These are phyloP conservation scores for Pseudogymnoascus destructans DNA, from an alignment of 2,329 filamentous ascomycete genomes.

Conservation along the genomic window DNA sequence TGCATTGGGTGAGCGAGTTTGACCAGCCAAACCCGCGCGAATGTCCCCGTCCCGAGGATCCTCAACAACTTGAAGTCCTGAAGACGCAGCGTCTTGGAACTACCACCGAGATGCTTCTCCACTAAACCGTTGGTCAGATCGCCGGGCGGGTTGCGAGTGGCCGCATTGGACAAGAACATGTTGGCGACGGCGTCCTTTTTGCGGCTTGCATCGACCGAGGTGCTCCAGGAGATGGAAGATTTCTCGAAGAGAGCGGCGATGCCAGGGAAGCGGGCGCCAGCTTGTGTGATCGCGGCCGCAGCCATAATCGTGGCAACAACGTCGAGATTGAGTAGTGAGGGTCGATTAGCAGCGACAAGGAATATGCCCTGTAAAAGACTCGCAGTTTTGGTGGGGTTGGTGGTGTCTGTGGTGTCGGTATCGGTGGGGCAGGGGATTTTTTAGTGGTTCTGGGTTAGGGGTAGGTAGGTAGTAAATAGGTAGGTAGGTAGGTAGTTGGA, in stretches of 20 bases:
- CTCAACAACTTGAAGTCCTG: constrained; percentile 7
- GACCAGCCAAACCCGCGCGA: constrained; percentile 71
- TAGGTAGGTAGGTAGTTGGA: not conserved
- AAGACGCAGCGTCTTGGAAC: not conserved
- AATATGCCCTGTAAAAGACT: constrained; percentile 6
- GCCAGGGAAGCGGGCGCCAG: constrained; percentile 4
- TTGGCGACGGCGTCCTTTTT: constrained; percentile 5
- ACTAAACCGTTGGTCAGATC: constrained; percentile 3
- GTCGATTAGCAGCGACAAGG: constrained; percentile 2
- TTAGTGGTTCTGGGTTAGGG: constrained; percentile 8
- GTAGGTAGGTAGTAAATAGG: not conserved
- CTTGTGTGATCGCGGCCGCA: constrained; percentile 6
- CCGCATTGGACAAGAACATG: constrained; percentile 7
- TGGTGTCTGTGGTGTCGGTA: not conserved
- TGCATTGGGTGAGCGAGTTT: constrained; percentile 38
- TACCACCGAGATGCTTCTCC: constrained; percentile 1
- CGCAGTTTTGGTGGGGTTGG: constrained; percentile 5
- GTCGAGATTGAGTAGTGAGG: not conserved
- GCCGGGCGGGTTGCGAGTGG: not conserved
- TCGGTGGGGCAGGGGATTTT: not conserved
- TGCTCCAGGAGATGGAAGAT: not conserved
- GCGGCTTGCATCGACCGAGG: constrained; percentile 1
- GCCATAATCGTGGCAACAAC: constrained; percentile 6
- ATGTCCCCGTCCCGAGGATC: constrained; percentile 41
- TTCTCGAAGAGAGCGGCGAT: constrained; percentile 4